Evolutionary conservation across 192 early-diverging fungal species (phyloP), one percentile per base, ranked within the genome.

Genomic region (Umbelopsis sp.): DNA sequence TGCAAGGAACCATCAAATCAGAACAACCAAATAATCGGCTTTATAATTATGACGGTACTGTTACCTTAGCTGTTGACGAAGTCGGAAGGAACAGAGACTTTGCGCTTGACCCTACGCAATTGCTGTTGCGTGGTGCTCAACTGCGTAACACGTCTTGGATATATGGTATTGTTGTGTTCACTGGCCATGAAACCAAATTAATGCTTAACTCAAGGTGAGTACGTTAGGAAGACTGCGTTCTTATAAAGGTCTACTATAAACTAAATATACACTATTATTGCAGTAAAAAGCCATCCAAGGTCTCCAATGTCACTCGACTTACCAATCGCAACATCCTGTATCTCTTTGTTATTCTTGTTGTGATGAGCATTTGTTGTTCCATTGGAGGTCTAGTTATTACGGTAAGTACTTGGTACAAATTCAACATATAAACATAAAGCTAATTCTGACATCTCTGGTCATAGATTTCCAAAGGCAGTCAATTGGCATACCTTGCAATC

Each of bases 121-220:
- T 99, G 22, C 88, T 95, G 16, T 81, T 98, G 34, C 86, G 97
- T 66, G 97, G 97, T 16, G 94, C 94, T 1, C 91, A 92, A 78
- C 80, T 97, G 65, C 89, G 95, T 72, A 98, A 98, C 85, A 98
- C 97, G 8, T 86, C 90, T 56, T 98, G 95, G 95, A 87, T 94
- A 38, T 98, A 96, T 67, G 95, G 88, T 51, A 83, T 93, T 50
- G 94, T 91, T 6, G 85, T 98, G 0, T 97, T 95, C 69, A 96
- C 97, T 1, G 97, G 97, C 26, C 95, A 96, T 72, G 97, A 98
- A 74, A 92, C 96, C 22, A 98, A 98, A 82, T 86, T 98, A 69
- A 96, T 98, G 95, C 88, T 92, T 45, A 98, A 98, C 49, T 80
- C 79, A 7, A 80, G 78, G 78, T 80, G 75, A 44, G 22, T 4